phyloP scores from a whole-genome alignment of 2,329 filamentous ascomycete species.

The Aspergillus floridensis region DNA sequence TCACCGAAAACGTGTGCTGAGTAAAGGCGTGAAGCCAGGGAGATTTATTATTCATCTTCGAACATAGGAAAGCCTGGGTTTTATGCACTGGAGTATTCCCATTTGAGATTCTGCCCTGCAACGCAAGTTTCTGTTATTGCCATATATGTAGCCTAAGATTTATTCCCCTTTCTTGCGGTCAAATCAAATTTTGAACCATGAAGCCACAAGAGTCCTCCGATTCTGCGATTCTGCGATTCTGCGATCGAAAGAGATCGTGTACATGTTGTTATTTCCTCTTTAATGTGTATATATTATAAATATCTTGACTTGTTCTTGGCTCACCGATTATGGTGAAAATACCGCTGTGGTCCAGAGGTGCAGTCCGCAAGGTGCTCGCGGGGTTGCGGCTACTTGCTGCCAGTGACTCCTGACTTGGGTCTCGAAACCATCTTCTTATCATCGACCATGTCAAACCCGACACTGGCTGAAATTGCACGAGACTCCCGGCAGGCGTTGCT shows the following conservation, averaged over 20 bases:
- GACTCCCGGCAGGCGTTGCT: background rate
- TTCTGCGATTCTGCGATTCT: background rate
- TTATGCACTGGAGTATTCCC: background rate
- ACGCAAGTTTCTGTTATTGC: background rate
- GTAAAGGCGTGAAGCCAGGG: background rate
- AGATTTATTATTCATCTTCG: background rate
- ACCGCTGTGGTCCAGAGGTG: background rate
- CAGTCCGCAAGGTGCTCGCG: background rate
- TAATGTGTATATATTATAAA: background rate
- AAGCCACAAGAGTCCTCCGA: background rate
- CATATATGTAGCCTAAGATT: background rate
- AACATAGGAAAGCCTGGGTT: background rate
- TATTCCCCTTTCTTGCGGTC: background rate
- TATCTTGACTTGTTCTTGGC: background rate
- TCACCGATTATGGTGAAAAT: background rate
- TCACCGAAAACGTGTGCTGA: background rate
- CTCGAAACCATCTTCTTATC: background rate
- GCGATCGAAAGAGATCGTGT: background rate
- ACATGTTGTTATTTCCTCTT: background rate
- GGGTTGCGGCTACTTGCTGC: background rate
- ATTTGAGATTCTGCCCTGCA: background rate
- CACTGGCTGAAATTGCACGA: background rate
- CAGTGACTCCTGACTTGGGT: background rate
- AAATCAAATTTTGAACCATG: background rate
- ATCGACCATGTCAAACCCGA: background rate